Evolutionary conservation across 306 rosid species (phyloP), one percentile per base, ranked within the genome.

Genomic region (Styphnolobium japonicum): DNA sequence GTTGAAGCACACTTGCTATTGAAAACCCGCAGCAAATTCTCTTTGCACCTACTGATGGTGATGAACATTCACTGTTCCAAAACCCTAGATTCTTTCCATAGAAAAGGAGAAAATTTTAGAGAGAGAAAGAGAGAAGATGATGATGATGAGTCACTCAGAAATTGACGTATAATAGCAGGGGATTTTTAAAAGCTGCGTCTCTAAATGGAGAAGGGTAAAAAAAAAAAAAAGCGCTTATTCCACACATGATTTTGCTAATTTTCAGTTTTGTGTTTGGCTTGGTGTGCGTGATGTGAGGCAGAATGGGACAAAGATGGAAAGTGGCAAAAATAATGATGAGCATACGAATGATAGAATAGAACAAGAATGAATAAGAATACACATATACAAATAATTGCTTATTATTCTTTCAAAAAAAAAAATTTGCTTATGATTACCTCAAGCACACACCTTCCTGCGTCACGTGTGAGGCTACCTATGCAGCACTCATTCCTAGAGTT

Each of bases 51-150:
- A n/a, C n/a, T n/a, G n/a, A n/a, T n/a, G n/a, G n/a, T n/a, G n/a
- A n/a, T n/a, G n/a, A n/a, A n/a, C n/a, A 84, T 71, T 86, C 90
- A 86, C 88, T 81, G 82, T 81, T 79, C 19, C 76, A 71, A 83
- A 91, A 89, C 93, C 93, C 97, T 89, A 91, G 89, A 87, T 80
- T 87, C 72, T 83, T 75, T 36, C 43, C 4, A 55, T n/a, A n/a
- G n/a, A n/a, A n/a, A 55, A 67, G 49, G 73, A 67, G n/a, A 57
- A 57, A 36, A 67, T 22, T 49, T 76, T 40, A 19, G 56, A 45
- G 61, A 69, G 71, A 72, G 77, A 81, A 51, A 77, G 70, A 62
- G 14, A 61, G 45, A 43, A 55, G 69, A 40, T 23, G 82, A 81
- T 37, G 76, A 42, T 6, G 78, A 71, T 45, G 51, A 57, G 10